phyloP scores from a whole-genome alignment of 2,329 filamentous ascomycete species.

The Cercospora sp. region DNA sequence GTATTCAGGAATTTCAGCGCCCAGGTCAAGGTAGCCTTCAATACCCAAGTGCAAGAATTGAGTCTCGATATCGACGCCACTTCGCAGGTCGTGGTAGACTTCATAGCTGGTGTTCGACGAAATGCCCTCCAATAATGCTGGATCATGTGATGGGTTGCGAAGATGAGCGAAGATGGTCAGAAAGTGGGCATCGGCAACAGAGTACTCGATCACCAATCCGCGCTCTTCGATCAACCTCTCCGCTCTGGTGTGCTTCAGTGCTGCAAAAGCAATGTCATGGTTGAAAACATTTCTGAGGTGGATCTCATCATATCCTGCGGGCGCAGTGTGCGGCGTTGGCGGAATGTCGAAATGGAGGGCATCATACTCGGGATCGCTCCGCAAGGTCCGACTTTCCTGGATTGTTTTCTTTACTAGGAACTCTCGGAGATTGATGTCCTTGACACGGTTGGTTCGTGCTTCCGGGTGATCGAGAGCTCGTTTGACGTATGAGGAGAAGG shows the following conservation, averaged over 20 bases:
- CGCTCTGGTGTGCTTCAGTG: neutral
- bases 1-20: neutral
- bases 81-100: slow-evolving; percentile 2
- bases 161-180: slow-evolving; percentile 3
- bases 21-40: neutral
- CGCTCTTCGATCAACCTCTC: neutral
- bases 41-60: neutral
- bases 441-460: neutral
- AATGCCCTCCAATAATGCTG: neutral
- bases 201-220: neutral
- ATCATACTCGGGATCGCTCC: neutral
- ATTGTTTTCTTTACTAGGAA: neutral
- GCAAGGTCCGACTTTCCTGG: neutral
- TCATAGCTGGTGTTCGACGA: neutral
- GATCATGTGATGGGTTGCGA: neutral
- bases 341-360: slow-evolving; percentile 5
- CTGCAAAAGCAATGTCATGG: slow-evolving; percentile 11
- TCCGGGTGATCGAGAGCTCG: neutral
- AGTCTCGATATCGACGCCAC: neutral
- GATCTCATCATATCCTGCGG: slow-evolving; percentile 6
- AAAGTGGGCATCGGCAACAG: slow-evolving; percentile 5
- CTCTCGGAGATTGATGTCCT: neutral
- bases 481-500: slow-evolving; percentile 8
- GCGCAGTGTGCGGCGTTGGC: neutral
- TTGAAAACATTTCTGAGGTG: slow-evolving; percentile 2